Conservation (phyloP, 768 basidiomycete species). For the Dendrothele bispora region DNA sequence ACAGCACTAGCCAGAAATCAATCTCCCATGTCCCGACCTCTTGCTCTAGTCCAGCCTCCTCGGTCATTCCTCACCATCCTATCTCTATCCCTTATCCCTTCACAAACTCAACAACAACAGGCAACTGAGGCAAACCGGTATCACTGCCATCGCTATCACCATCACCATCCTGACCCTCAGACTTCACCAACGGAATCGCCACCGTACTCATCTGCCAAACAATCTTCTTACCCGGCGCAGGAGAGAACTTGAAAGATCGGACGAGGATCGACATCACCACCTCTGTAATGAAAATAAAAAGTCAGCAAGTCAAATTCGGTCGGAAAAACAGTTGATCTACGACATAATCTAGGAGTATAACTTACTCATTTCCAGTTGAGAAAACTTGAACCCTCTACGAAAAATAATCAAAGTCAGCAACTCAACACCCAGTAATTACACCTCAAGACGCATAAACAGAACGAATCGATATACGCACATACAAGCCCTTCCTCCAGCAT, state of each 20-base stretch:
- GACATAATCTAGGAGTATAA: too few species aligned
- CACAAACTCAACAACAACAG: not conserved
- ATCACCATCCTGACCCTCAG: too few species aligned
- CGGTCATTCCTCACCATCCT: too few species aligned
- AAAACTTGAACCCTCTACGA: slow-evolving; percentile 10
- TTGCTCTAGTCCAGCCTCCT: too few species aligned
- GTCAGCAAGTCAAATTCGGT: not conserved
- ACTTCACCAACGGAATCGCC: not conserved
- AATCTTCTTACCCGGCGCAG: not conserved
- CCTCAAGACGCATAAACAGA: too few species aligned
- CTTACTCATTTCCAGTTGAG: slow-evolving; percentile 10
- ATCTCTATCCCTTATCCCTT: too few species aligned
- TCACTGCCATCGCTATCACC: not conserved
- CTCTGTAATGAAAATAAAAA: not conserved
- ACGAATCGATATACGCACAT: not conserved
- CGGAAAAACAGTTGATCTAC: not conserved
- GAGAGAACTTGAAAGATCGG: slow-evolving; percentile 5
- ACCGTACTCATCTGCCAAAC: slow-evolving; percentile 7
- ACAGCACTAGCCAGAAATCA: too few species aligned
- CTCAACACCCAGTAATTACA: too few species aligned
- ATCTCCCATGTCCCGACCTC: too few species aligned
- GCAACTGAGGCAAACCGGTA: not conserved
- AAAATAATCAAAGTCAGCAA: not conserved
- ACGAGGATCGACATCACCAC: slow-evolving; percentile 5
- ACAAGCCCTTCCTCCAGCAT: slow-evolving; percentile 4